phyloP scores from a whole-genome alignment of 768 basidiomycete species.

The Lactarius hengduanensis region DNA sequence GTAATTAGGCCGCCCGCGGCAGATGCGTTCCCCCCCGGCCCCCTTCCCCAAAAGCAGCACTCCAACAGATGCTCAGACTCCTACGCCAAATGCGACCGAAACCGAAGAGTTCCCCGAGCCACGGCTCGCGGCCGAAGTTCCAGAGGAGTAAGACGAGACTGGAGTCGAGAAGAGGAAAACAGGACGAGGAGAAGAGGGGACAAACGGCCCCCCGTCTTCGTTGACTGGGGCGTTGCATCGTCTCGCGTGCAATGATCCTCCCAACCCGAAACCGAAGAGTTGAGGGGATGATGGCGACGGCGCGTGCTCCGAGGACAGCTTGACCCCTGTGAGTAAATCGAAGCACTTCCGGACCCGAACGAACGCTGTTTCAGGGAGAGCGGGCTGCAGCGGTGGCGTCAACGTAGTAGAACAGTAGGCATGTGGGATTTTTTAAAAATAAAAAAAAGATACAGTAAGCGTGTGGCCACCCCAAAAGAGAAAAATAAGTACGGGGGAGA shows the following conservation, averaged over 20 bases:
- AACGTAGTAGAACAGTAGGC: neutral
- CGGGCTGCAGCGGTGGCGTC: neutral
- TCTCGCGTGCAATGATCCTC: neutral
- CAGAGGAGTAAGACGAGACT: conserved; percentile 16
- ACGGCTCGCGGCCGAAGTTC: conserved; percentile 10
- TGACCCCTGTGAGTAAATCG: neutral
- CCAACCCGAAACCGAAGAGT: conserved; percentile 4
- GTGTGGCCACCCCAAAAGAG: neutral
- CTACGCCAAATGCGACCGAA: conserved; percentile 15
- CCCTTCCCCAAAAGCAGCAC: neutral
- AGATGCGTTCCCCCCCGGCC: neutral
- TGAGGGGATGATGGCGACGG: neutral
- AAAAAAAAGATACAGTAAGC: neutral
- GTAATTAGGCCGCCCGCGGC: conserved; percentile 22
- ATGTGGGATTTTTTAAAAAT: neutral
- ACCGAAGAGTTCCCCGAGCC: conserved; percentile 18
- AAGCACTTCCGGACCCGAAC: neutral
- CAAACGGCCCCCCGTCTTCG: conserved; percentile 5
- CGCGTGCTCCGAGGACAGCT: conserved; percentile 10
- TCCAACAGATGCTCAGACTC: neutral
- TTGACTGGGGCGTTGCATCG: neutral
- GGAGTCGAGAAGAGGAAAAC: conserved; percentile 14
- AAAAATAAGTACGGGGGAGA: neutral
- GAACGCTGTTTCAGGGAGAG: neutral
- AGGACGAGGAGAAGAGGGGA: neutral